A percentile compares a stretch with the other conserved stretches of the same genome.
Conservation (phyloP, 1,284 basidiomycete genomes). For the Cutaneotrichosporon sp. region DNA sequence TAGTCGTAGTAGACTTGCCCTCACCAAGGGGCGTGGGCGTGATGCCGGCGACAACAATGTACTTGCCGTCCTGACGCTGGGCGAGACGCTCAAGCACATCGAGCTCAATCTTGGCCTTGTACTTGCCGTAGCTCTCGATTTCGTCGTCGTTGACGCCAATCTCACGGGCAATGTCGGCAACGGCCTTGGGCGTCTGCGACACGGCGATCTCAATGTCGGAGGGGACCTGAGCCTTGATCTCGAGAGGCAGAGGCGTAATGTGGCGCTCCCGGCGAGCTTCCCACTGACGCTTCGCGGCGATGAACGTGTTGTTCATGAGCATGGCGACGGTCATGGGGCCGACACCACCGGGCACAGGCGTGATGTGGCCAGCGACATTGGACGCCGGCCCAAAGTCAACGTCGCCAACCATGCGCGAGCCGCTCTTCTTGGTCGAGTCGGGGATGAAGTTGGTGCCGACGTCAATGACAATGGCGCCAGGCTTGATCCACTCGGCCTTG, state of each 20-base stretch:
- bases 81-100: conserved; percentile 77
- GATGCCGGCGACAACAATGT: conserved; percentile 94
- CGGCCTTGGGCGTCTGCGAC: conserved; percentile 87
- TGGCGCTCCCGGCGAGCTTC: conserved; percentile 59
- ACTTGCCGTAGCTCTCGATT: conserved; percentile 89
- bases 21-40: conserved; percentile 97
- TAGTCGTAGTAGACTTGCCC: conserved; percentile 98
- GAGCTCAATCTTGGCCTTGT: conserved; percentile 96
- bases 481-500: conserved; percentile 92
- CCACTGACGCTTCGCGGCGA: conserved; percentile 76
- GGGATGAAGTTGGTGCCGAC: conserved; percentile 97
- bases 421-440: conserved; percentile 86
- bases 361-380: conserved; percentile 78
- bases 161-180: conserved; percentile 78
- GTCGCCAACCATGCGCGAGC: conserved; percentile 93
- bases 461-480: conserved; percentile 87
- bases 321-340: conserved; percentile 99
- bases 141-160: conserved; percentile 83
- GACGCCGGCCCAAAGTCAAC: conserved; percentile 79
- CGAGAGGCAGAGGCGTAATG: conserved; percentile 72
- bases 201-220: conserved; percentile 93
- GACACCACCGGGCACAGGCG: conserved; percentile 96
- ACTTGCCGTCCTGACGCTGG: conserved; percentile 89
- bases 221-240: conserved; percentile 77
- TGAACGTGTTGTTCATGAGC: conserved; percentile 93